Percentiles rank a stretch among this genome's conserved stretches.
Evolutionary conservation across 345 rosid genomes (phyloP).

Genomic region (Xanthoceras sorbifolium): DNA sequence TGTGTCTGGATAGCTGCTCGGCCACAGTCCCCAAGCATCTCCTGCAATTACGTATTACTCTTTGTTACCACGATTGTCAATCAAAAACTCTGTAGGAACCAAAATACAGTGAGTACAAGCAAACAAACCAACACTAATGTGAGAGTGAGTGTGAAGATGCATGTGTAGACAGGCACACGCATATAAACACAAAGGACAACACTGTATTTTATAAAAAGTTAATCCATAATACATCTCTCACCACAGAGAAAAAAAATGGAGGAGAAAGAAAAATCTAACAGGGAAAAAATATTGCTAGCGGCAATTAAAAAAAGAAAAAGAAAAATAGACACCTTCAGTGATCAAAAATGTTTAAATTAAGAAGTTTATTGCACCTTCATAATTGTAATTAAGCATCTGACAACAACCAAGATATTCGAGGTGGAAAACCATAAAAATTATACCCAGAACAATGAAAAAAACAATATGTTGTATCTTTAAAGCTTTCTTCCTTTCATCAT

Average conservation of each 20-base stretch:
- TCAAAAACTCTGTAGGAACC: not conserved
- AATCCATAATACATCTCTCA: not conserved
- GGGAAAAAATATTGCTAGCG: not conserved
- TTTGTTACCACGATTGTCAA: not conserved
- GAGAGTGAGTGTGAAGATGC: not conserved
- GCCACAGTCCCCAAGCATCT: constrained; percentile 92
- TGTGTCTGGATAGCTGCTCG: constrained; percentile 98
- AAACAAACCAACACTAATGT: not conserved
- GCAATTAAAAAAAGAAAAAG: not conserved
- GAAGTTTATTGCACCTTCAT: not conserved
- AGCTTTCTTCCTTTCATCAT: not conserved
- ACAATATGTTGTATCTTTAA: not conserved
- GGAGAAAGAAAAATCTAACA: too few species aligned
- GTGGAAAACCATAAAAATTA: not conserved
- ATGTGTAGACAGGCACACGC: not conserved
- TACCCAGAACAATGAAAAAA: not conserved
- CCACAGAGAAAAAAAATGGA: not conserved
- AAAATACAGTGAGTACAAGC: not conserved
- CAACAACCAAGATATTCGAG: too few species aligned
- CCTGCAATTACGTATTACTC: constrained; percentile 41
- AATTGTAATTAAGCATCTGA: not conserved
- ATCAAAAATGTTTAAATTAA: not conserved
- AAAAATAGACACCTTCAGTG: not conserved
- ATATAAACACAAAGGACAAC: not conserved
- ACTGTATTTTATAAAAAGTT: too few species aligned